These are phyloP conservation scores for Mortierella claussenii DNA, from an alignment of 192 early-diverging fungal species.

Conservation along the genomic window DNA sequence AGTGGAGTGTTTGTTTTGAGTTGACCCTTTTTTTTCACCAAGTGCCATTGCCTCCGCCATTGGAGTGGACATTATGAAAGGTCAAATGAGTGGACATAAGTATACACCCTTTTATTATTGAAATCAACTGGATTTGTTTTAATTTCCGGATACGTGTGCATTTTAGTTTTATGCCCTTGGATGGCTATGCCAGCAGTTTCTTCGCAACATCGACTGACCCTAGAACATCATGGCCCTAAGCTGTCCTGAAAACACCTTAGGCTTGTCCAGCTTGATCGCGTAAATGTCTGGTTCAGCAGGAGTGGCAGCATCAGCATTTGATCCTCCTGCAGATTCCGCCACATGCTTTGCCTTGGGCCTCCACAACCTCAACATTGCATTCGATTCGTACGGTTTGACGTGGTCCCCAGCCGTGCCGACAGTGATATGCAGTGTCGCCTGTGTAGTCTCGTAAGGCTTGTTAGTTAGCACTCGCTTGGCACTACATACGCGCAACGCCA, in stretches of 20 bases:
- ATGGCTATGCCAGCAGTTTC: too few relatives aligned
- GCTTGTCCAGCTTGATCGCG: conserved; percentile 23
- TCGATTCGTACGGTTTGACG: conserved; percentile 53
- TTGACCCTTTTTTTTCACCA: too few relatives aligned
- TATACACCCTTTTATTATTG: too few relatives aligned
- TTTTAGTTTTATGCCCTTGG: neutral
- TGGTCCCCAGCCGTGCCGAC: conserved; percentile 50
- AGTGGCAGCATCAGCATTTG: neutral
- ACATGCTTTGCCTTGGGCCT: neutral
- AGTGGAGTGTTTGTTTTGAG: too few relatives aligned
- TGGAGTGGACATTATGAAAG: too few relatives aligned
- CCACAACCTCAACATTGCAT: conserved; percentile 44
- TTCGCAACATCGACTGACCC: neutral
- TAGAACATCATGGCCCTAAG: conserved; percentile 35
- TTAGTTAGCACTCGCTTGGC: conserved; percentile 15
- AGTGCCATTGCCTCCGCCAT: too few relatives aligned
- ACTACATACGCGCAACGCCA: conserved; percentile 35
- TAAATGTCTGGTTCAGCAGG: conserved; percentile 4
- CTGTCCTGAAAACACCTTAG: conserved; percentile 15
- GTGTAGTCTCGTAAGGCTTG: conserved; percentile 15
- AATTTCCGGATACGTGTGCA: neutral
- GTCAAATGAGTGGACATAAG: too few relatives aligned
- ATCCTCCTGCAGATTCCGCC: neutral
- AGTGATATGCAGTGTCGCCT: conserved; percentile 52
- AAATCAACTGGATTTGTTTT: too few relatives aligned